phyloP scores from a whole-genome alignment of 371 early-diverging fungal species.

The Syncephalastrum contaminatum region DNA sequence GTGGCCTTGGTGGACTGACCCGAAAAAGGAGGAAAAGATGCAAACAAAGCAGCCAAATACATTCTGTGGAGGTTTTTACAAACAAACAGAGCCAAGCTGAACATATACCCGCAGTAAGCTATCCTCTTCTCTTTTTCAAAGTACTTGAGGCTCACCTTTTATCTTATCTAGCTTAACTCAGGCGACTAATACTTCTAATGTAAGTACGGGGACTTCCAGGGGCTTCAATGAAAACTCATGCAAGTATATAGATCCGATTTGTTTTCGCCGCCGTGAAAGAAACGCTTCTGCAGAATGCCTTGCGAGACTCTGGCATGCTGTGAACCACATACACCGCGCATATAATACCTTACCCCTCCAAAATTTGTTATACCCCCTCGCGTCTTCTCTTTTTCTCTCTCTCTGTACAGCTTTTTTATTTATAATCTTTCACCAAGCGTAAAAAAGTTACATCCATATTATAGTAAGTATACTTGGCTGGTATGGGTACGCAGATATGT shows the following conservation, averaged over 20 bases:
- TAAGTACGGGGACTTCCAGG: slow-evolving; percentile 19
- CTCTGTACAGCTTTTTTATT: slow-evolving; percentile 4
- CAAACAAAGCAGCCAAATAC: slow-evolving; percentile 73
- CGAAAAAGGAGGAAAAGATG: slow-evolving; percentile 57
- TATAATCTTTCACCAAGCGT: too few species aligned
- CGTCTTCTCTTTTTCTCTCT: neutral
- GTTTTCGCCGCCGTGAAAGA: slow-evolving; percentile 78
- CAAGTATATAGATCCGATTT: slow-evolving; percentile 44
- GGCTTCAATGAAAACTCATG: neutral
- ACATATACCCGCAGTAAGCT: slow-evolving; percentile 73
- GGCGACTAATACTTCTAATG: slow-evolving; percentile 73
- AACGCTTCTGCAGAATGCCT: slow-evolving; percentile 66
- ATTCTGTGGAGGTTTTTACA: slow-evolving; percentile 72
- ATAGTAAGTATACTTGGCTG: too few species aligned
- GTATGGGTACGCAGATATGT: too few species aligned
- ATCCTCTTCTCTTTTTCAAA: neutral
- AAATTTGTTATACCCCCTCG: slow-evolving; percentile 1
- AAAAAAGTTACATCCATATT: too few species aligned
- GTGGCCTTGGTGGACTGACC: too few species aligned
- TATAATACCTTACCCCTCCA: too few species aligned
- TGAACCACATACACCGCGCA: slow-evolving; percentile 16
- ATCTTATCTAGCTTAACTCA: slow-evolving; percentile 56
- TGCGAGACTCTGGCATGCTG: slow-evolving; percentile 65
- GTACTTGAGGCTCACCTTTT: neutral
- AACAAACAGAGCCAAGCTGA: slow-evolving; percentile 65